phyloP scores from a whole-genome alignment of 257 asterid genomes.

The Avicennia marina region DNA sequence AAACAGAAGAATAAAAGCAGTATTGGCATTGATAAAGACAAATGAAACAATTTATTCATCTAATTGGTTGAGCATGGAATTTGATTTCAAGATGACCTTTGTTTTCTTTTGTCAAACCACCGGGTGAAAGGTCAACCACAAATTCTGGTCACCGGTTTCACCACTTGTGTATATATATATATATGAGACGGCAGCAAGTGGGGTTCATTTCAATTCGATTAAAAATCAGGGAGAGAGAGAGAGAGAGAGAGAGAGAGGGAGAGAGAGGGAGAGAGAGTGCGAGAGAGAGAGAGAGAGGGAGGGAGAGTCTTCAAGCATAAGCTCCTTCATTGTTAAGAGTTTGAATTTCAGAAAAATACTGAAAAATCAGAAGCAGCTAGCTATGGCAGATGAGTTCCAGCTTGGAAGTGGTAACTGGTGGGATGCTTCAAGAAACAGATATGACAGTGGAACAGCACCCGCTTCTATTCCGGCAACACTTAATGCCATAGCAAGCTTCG shows the following conservation, averaged over 20 bases:
- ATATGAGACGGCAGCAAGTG: slow-evolving; percentile 43
- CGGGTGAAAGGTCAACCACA: slow-evolving; percentile 51
- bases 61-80: slow-evolving; percentile 23
- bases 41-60: neutral
- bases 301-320: slow-evolving; percentile 11
- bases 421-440: slow-evolving; percentile 48
- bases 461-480: slow-evolving; percentile 34
- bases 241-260: neutral
- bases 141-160: slow-evolving; percentile 31
- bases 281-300: neutral
- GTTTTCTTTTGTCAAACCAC: slow-evolving; percentile 46
- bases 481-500: slow-evolving; percentile 35
- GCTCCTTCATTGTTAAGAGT: neutral
- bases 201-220: slow-evolving; percentile 41
- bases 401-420: slow-evolving; percentile 72
- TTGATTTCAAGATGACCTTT: slow-evolving; percentile 29
- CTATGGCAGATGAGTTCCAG: slow-evolving; percentile 76
- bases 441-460: slow-evolving; percentile 26
- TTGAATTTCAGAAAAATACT: neutral
- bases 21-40: slow-evolving; percentile 7
- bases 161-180: slow-evolving; percentile 42
- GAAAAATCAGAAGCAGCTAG: neutral
- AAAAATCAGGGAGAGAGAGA: slow-evolving; percentile 3
- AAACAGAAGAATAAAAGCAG: slow-evolving; percentile 16
- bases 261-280: neutral